phyloP scores from a whole-genome alignment of 2,329 filamentous ascomycete genomes.

The Diplodia seriata region DNA sequence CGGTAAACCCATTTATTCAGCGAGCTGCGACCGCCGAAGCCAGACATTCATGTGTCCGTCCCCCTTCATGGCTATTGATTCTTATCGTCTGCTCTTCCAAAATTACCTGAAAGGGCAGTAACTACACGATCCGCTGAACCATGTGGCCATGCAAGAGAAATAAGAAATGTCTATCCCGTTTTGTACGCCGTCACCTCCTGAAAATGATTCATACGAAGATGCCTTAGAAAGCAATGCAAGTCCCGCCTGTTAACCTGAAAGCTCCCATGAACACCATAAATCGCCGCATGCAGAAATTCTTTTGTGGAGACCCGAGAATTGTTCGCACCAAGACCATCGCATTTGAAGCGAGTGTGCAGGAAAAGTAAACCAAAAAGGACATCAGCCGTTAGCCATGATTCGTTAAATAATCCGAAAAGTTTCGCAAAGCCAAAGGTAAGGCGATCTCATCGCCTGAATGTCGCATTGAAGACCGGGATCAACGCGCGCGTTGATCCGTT shows the following conservation, averaged over 20 bases:
- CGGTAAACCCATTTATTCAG: not conserved
- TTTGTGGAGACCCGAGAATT: not conserved
- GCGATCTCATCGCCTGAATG: not conserved
- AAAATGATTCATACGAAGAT: not conserved
- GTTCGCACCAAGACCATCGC: slow-evolving; percentile 1
- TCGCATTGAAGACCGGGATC: not conserved
- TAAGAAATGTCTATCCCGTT: not conserved
- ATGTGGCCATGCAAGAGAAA: not conserved
- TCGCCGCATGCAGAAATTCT: not conserved
- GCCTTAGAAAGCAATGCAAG: not conserved
- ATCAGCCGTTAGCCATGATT: slow-evolving; percentile 10
- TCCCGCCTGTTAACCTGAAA: not conserved
- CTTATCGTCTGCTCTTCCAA: not conserved
- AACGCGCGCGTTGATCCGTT: not conserved
- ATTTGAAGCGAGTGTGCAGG: not conserved
- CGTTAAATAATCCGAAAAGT: not conserved
- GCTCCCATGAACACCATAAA: slow-evolving; percentile 7
- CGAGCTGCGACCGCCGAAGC: not conserved
- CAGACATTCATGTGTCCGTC: not conserved
- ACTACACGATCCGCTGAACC: not conserved
- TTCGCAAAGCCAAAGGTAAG: not conserved
- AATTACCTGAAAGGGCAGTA: not conserved
- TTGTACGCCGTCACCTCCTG: not conserved
- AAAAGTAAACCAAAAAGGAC: slow-evolving; percentile 10
- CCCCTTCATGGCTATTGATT: not conserved